phyloP scores from a whole-genome alignment of 495 filamentous ascomycete species.

The Daldinia childiae region DNA sequence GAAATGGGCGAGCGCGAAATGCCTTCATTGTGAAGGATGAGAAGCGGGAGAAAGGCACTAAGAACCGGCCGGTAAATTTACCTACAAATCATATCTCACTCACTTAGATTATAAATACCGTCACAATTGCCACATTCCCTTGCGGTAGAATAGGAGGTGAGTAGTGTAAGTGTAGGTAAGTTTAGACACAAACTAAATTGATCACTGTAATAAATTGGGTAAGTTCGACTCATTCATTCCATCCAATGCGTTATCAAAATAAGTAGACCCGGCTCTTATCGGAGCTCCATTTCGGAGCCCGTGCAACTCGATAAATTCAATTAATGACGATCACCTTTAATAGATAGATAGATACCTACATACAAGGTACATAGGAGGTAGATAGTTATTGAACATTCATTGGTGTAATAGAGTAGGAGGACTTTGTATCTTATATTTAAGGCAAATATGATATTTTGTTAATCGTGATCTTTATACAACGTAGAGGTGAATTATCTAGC shows the following conservation, averaged over 20 bases:
- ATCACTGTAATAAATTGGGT: constrained; percentile 10
- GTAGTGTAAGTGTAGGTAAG: background rate
- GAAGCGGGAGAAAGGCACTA: background rate
- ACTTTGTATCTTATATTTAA: background rate
- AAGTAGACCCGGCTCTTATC: constrained; percentile 33
- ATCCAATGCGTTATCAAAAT: constrained; percentile 11
- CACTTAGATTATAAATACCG: constrained; percentile 5
- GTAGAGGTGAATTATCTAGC: background rate
- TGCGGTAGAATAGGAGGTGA: constrained; percentile 16
- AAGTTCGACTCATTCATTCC: background rate
- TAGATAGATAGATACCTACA: too few species aligned
- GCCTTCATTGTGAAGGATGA: constrained; percentile 35
- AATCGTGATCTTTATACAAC: background rate
- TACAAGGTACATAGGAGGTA: too few species aligned
- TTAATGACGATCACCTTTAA: constrained; percentile 10
- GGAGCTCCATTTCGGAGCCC: constrained; percentile 16
- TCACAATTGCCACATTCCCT: constrained; percentile 14
- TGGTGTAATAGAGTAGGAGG: background rate
- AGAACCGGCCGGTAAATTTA: constrained; percentile 5
- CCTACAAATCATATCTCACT: constrained; percentile 28
- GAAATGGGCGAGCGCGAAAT: constrained; percentile 17
- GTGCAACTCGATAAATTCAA: constrained; percentile 14
- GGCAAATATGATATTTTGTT: background rate
- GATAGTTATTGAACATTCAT: too few species aligned
- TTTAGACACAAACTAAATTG: background rate